Conservation (phyloP, 2,329 filamentous ascomycete genomes). For the Taxawa tesnikishii region DNA sequence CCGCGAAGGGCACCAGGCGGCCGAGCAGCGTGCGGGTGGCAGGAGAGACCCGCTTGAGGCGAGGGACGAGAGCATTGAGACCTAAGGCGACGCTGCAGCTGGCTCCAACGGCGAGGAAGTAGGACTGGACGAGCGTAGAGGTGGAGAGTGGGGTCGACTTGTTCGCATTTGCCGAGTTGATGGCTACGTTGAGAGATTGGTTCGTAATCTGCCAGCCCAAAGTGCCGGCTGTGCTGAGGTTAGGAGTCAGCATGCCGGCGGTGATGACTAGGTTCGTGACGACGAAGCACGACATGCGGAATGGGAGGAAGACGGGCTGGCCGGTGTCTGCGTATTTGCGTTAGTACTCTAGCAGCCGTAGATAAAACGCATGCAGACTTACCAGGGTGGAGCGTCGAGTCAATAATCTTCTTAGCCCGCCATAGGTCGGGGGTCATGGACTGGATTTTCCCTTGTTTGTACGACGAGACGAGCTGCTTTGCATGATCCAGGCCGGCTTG, state of each 20-base stretch:
- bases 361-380: conserved; percentile 19
- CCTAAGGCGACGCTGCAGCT: conserved; percentile 90
- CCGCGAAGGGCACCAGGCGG: conserved; percentile 90
- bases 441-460: conserved; percentile 71
- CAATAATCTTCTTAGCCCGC: conserved; percentile 92
- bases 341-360: not conserved
- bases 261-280: conserved; percentile 90
- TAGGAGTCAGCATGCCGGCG: conserved; percentile 90
- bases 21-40: conserved; percentile 63
- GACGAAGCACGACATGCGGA: conserved; percentile 95
- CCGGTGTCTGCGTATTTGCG: conserved; percentile 59
- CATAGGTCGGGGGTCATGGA: conserved; percentile 85
- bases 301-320: conserved; percentile 80
- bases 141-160: conserved; percentile 84
- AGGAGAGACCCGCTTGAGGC: conserved; percentile 64
- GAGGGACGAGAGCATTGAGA: conserved; percentile 78
- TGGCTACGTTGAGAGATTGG: conserved; percentile 94
- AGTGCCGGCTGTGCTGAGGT: conserved; percentile 70
- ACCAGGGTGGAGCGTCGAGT: conserved; percentile 94
- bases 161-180: conserved; percentile 97
- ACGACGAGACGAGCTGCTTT: conserved; percentile 67
- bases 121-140: conserved; percentile 74
- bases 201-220: conserved; percentile 92
- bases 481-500: conserved; percentile 69
- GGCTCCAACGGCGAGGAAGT: conserved; percentile 80